phyloP scores from a whole-genome alignment of 2,329 filamentous ascomycete species.

The Aspergillus puulaauensis region DNA sequence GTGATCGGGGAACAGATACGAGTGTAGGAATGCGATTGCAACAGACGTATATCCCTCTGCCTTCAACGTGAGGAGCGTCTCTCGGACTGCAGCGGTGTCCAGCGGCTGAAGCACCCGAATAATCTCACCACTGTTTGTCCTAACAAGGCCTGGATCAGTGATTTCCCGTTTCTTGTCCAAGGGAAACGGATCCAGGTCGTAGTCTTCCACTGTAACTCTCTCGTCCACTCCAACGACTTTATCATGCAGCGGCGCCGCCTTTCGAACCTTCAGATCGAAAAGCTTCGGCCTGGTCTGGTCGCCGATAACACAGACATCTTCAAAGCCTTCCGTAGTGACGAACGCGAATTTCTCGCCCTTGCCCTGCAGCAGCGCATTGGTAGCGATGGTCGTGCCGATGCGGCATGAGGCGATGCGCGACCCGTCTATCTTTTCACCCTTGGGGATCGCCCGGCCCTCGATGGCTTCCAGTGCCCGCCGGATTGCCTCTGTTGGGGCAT shows the following conservation, averaged over 20 bases:
- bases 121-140: slow-evolving; percentile 60
- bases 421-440: slow-evolving; percentile 16
- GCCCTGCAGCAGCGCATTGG: slow-evolving; percentile 65
- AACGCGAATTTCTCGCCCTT: slow-evolving; percentile 20
- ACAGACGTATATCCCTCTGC: slow-evolving; percentile 72
- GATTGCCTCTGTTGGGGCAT: slow-evolving; percentile 76
- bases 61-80: slow-evolving; percentile 65
- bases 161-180: slow-evolving; percentile 13
- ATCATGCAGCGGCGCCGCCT: slow-evolving; percentile 59
- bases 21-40: slow-evolving; percentile 85
- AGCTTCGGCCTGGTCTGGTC: slow-evolving; percentile 84
- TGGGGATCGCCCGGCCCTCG: slow-evolving; percentile 6
- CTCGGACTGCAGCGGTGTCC: slow-evolving; percentile 51
- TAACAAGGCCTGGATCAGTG: slow-evolving; percentile 57
- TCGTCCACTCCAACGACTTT: slow-evolving; percentile 24
- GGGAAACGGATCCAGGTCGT: slow-evolving; percentile 20
- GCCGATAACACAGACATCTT: slow-evolving; percentile 78
- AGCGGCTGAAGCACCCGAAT: slow-evolving; percentile 66
- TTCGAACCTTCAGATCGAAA: slow-evolving; percentile 78
- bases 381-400: slow-evolving; percentile 90
- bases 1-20: slow-evolving; percentile 82
- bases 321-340: slow-evolving; percentile 72
- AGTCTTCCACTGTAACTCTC: slow-evolving; percentile 46
- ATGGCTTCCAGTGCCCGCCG: slow-evolving; percentile 55
- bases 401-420: slow-evolving; percentile 41